Conservation (phyloP, 2,329 filamentous ascomycete species). For the Hymenoscyphus salicellus region DNA sequence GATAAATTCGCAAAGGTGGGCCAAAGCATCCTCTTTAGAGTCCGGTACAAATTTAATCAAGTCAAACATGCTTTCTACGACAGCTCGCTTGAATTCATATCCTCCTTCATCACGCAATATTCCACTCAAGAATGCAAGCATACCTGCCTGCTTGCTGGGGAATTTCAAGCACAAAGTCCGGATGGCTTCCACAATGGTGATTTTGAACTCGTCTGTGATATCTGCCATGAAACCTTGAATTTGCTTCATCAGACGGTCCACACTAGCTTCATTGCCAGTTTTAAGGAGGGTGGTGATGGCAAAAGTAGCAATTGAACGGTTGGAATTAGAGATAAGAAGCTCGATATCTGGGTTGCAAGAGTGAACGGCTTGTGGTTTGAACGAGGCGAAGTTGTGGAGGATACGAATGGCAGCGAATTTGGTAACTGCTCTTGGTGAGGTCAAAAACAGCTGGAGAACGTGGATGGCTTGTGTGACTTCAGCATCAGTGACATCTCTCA, state of each 20-base stretch:
- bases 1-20: conserved; percentile 97
- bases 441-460: conserved; percentile 93
- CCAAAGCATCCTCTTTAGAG: conserved; percentile 74
- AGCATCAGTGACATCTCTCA: conserved; percentile 86
- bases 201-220: conserved; percentile 99
- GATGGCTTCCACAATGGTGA: conserved; percentile 98
- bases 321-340: conserved; percentile 91
- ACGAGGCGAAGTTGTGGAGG: conserved; percentile 91
- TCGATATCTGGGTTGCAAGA: conserved; percentile 97
- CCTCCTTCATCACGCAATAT: conserved; percentile 95
- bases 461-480: conserved; percentile 92
- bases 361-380: conserved; percentile 90
- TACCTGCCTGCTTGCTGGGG: conserved; percentile 94
- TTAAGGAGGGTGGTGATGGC: conserved; percentile 97
- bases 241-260: conserved; percentile 97
- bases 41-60: conserved; percentile 98
- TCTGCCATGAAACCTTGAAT: conserved; percentile 98
- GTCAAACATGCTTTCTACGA: conserved; percentile 99
- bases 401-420: conserved; percentile 97
- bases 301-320: conserved; percentile 96
- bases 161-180: conserved; percentile 96
- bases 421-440: conserved; percentile 89
- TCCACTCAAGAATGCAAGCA: conserved; percentile 96
- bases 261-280: conserved; percentile 95
- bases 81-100: conserved; percentile 95